phyloP scores from a whole-genome alignment of 2,329 filamentous ascomycete species.

The Aspergillus quadricinctus region DNA sequence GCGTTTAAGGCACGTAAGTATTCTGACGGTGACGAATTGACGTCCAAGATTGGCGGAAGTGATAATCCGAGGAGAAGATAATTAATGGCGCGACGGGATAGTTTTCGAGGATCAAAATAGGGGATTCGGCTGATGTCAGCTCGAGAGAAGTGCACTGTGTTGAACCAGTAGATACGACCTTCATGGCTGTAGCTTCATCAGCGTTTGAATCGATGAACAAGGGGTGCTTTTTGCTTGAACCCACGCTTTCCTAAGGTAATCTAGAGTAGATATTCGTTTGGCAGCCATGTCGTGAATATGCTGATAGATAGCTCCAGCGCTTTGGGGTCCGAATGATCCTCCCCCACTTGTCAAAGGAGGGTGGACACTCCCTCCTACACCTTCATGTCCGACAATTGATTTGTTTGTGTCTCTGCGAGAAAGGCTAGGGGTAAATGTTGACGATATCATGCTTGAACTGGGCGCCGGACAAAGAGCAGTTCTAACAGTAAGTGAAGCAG shows the following conservation, averaged over 20 bases:
- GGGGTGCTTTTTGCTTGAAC: constrained; percentile 33
- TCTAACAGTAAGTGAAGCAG: neutral
- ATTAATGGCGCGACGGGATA: constrained; percentile 86
- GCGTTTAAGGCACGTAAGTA: constrained; percentile 83
- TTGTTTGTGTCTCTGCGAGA: constrained; percentile 33
- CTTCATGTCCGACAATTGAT: constrained; percentile 27
- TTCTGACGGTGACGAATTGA: constrained; percentile 72
- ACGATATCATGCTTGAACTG: constrained; percentile 27
- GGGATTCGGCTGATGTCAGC: constrained; percentile 74
- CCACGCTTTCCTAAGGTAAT: constrained; percentile 88
- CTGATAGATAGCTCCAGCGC: constrained; percentile 56
- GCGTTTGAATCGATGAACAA: neutral
- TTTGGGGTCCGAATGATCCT: constrained; percentile 41
- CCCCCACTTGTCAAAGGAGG: constrained; percentile 29
- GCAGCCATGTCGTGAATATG: constrained; percentile 78
- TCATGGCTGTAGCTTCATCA: constrained; percentile 63
- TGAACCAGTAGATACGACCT: constrained; percentile 96
- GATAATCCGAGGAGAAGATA: constrained; percentile 90
- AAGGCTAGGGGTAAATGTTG: constrained; percentile 30
- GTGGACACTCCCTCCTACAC: constrained; percentile 20
- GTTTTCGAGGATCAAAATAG: constrained; percentile 77
- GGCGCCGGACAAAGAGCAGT: neutral
- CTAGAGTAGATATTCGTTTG: constrained; percentile 90
- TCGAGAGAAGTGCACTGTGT: constrained; percentile 87
- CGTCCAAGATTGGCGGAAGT: constrained; percentile 81